phyloP scores from a whole-genome alignment of 2,329 filamentous ascomycete species.

The Coniochaeta pulveracea region DNA sequence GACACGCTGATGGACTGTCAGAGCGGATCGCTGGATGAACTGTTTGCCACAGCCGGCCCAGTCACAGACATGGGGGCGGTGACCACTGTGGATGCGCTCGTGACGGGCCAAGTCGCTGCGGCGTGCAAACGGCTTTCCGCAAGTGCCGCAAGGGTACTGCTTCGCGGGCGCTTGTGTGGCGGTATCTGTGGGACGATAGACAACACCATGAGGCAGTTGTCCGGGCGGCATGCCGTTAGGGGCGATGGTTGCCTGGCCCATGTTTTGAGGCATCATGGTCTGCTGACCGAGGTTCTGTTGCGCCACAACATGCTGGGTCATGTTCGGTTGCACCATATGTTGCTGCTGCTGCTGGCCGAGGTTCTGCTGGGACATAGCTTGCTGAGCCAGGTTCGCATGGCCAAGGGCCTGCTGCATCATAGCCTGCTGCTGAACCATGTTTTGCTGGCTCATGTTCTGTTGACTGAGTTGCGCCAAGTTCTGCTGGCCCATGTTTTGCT shows the following conservation, averaged over 20 bases:
- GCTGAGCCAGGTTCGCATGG: neutral
- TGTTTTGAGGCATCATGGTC: neutral
- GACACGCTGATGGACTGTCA: constrained; percentile 90
- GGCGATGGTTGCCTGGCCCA: constrained; percentile 24
- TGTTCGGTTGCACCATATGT: neutral
- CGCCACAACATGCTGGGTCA: neutral
- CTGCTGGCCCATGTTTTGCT: neutral
- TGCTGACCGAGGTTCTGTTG: neutral
- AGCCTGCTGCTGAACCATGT: constrained; percentile 1
- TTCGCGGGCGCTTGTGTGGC: constrained; percentile 32
- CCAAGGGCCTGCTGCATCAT: constrained; percentile 1
- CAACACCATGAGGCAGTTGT: constrained; percentile 13
- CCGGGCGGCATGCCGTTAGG: constrained; percentile 26
- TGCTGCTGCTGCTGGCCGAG: neutral
- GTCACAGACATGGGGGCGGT: constrained; percentile 87
- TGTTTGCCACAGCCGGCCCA: constrained; percentile 82
- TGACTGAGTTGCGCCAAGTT: too few species aligned
- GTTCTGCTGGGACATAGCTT: neutral
- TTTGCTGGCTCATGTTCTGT: too few species aligned
- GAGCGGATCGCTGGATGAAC: constrained; percentile 90
- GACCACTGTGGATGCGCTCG: constrained; percentile 89
- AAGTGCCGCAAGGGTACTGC: constrained; percentile 81
- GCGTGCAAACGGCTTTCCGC: constrained; percentile 82
- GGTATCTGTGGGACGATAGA: constrained; percentile 20
- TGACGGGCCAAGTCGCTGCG: constrained; percentile 90